Conservation (phyloP, 768 basidiomycete genomes). For the Russula earlei region DNA sequence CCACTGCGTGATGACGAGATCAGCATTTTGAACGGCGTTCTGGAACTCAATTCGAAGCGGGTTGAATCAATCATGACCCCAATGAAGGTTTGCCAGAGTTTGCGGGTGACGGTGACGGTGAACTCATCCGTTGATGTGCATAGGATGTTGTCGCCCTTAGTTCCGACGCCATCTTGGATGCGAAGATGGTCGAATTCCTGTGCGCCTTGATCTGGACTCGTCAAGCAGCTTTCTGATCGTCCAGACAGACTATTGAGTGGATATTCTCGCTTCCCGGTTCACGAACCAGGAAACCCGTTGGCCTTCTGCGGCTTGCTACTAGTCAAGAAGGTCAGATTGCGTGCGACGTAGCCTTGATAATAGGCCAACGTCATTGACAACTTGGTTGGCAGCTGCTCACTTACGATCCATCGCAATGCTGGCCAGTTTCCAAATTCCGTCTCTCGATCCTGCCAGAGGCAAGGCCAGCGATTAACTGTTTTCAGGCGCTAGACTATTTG, state of each 20-base stretch:
- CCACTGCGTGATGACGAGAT: constrained; percentile 77
- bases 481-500: constrained; percentile 94
- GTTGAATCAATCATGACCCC: constrained; percentile 49
- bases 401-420: constrained; percentile 77
- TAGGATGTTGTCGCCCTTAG: constrained; percentile 80
- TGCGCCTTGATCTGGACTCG: constrained; percentile 28
- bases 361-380: neutral
- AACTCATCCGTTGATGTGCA: neutral
- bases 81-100: constrained; percentile 32
- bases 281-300: constrained; percentile 55
- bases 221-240: neutral
- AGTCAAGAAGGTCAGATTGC: constrained; percentile 58
- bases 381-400: constrained; percentile 51
- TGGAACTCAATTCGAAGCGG: constrained; percentile 68
- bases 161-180: constrained; percentile 69
- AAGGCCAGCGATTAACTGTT: constrained; percentile 78
- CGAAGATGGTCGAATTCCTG: constrained; percentile 69
- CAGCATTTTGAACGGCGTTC: constrained; percentile 67
- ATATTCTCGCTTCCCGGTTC: constrained; percentile 88
- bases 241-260: constrained; percentile 57
- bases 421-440: constrained; percentile 64
- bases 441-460: constrained; percentile 88
- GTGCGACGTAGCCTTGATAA: neutral
- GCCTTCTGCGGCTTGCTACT: constrained; percentile 77
- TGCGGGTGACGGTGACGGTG: neutral